Evolutionary conservation across 106 monocot genomes (phyloP), one percentile per base, ranked within the genome.

Genomic region (Acorus calamus): DNA sequence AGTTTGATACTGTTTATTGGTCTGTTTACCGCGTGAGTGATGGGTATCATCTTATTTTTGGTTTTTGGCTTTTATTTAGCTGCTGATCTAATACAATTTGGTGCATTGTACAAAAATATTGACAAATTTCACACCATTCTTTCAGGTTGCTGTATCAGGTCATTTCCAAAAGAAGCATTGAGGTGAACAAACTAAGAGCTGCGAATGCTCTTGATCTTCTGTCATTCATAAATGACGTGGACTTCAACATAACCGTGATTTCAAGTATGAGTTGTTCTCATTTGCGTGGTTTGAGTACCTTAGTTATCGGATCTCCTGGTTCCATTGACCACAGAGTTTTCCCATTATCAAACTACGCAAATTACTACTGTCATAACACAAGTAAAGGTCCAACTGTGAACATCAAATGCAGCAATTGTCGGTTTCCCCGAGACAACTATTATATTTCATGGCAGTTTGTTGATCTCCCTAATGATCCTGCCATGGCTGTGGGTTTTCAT

Each of bases 221-320:
- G 11, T 65, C 76, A 6, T 89, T 94, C 61, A 71, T 78, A 49
- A 94, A 94, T 70, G 94, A 94, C 61, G 73, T 94, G 78, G 89
- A 89, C 74, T 89, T 94, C 57, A 89, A 89, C 64, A 80, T 94
- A 46, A 94, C 94, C 12, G 66, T 86, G 6, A 59, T 94, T 63
- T 94, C 94, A 70, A 84, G 89, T 75, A 89, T 89, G 94, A 84
- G 64, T 46, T 94, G 94, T 74, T 81, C 89, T 49, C 83, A 94
- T 49, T 69, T 89, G 57, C 76, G 83, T 48, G 68, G 71, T 14
- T 86, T 79, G 68, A 50, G 76, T 56, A 66, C 74, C 5, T 50
- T 94, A 50, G 62, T 80, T 49, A 66, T 73, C 54, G 86, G 84
- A 4, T 84, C 42, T 47, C 89, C 89, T 58, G 89, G 86, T 42